Base-by-base conservation (phyloP, 768 basidiomycete genomes). In the Fibroporia radiculosa region DNA sequence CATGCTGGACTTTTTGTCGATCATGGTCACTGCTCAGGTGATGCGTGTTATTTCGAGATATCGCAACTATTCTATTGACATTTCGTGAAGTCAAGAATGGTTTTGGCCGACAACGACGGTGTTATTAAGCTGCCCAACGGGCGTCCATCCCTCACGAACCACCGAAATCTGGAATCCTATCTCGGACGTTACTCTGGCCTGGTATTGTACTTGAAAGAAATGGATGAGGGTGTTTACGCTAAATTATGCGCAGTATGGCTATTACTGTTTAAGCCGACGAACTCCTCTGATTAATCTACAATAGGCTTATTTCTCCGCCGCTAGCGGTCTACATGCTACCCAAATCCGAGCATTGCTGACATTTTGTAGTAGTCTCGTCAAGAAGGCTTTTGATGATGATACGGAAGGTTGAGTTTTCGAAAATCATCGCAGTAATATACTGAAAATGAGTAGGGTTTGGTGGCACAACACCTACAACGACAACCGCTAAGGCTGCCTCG, bases 151-250 rank as follows among this genome's bases (percentile, higher is more conserved):
- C 66, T 88, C 22, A 56, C 70, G 22, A 66, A 68, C n/a, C 95
- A 97, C 62, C 70, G 72, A 41, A 70, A 75, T 14, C 72, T 96
- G 60, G 91, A 97, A 57, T 69, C 71, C 27, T 90, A 91, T 62
- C 73, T 98, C 16, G 89, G 85, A 19, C 75, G 85, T 34, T 98
- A 97, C 63, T 77, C 84, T 24, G 93, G 93, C 1, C 63, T 98
- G 42, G 78, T 98, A 64, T 70, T 97, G 14, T 98, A 95, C 59
- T 66, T 97, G 45, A 93, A 91, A 61, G 95, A 98, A 68, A 95
- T 97, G 88, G 93, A 96, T 48, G 90, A 96, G 61, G 67, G 65
- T 44, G 65, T 86, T 19, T 98, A 97, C 60, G 84, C 82, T 33
- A 90, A 87, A 57, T 66, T 97, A 24, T 97, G 93, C 58, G 90